Evolutionary conservation across 1,139 yeast species (phyloP), one percentile per base, ranked within the genome.

Genomic region (Suhomyces coccinellae): DNA sequence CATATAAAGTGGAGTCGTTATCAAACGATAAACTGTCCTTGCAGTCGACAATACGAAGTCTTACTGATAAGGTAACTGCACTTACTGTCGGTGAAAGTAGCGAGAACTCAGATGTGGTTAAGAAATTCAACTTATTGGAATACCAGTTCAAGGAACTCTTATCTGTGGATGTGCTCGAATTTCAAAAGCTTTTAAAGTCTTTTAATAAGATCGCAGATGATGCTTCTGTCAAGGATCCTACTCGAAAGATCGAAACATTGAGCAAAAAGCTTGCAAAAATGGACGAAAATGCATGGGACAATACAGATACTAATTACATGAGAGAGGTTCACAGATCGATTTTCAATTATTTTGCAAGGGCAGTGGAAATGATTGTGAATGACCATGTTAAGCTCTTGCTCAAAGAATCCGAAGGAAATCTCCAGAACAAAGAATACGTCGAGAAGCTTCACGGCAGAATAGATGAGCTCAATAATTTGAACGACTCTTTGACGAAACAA

Each of bases 161-260:
- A 22, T 62, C 66, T 36, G 58, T 62, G 43, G 75, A 78, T 55
- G 57, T 67, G 47, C 48, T 60, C 47, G 61, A 77, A 58, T 73
- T 72, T 61, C 65, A 73, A 49, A 66, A 72, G 59, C 55, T 74
- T 51, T 54, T 82, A 39, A 65, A 68, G 30, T 71, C 80, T 1
- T 75, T 83, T 48, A 73, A 77, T 38, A 75, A 77, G 51, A 73
- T 83, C 8, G 73, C 85, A 3, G 88, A 84, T 49, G 80, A 78
- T 48, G 57, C 70, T 3, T 83, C 88, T 0, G 71, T 83, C 31
- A 66, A 67, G 20, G 86, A 81, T 48, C 85, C 87, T 1, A 71
- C 71, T 13, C 67, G 67, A 28, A 82, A 81, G 51, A 63, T 82
- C 26, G 73, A 73, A 6, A 69, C 67, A 40, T 59, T 83, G 41